Evolutionary conservation across 805 yeast genomes (phyloP), one percentile per base, ranked within the genome.

Genomic region (Kockiozyma suomiensis): DNA sequence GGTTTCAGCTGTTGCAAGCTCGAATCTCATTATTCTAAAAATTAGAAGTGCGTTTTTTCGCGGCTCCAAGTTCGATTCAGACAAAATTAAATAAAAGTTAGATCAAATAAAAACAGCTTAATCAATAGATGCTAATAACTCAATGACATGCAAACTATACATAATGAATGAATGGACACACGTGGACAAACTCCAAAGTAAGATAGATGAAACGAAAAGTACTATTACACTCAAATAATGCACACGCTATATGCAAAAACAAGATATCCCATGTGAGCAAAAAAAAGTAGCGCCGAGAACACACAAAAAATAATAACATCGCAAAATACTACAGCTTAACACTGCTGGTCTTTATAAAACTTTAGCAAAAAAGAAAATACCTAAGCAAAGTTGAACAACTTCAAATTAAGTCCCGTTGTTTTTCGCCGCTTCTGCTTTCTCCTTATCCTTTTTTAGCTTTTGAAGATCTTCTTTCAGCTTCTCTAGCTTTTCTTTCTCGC

Each of bases 401-500:
- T 33, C 46, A 41, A 41, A 19, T n/a, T n/a, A n/a, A n/a, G n/a
- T 25, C 48, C 15, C 5, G 4, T 7, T 19, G 13, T 43, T 43
- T 3, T 15, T 17, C 10, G 33, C 33, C 28, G 2, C 4, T 30
- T 7, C 42, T 10, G 51, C 52, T 17, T 50, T 37, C 35, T 53
- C 47, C 28, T 45, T 28, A 5, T 49, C 59, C 30, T 48, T 30
- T 19, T 55, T 49, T 48, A 26, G 15, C 23, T 51, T 52, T 26
- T 46, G 42, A 4, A 50, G 26, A 10, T 49, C 59, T 19, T 48
- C 47, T 19, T 55, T 49, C 53, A 26, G 12, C 28, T 51, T 52
- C 37, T 46, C 42, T 6, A 50, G 38, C 25, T 40, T 38, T n/a
- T 37, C 54, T n/a, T 45, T 38, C 45, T 40, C 42, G 21, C 52